These are phyloP conservation scores for Blastocystis sp. DNA, from an alignment of 352 stramenopile genomes.

Conservation along the genomic window DNA sequence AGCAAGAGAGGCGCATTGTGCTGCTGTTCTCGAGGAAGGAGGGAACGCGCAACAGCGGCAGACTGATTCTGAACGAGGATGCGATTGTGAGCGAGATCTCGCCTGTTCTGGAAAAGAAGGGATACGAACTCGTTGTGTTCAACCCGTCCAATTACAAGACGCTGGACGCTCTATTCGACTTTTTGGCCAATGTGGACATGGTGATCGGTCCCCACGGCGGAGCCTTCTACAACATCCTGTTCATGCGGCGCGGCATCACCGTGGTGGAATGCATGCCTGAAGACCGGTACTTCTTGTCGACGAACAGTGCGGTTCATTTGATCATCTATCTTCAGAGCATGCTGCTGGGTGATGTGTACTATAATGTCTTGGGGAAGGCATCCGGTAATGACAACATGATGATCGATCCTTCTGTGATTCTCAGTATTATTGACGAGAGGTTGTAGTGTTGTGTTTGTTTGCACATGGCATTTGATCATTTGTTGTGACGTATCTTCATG, in stretches of 20 bases:
- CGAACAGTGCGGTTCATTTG: slow-evolving; percentile 21
- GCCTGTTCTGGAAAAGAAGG: neutral
- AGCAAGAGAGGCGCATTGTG: slow-evolving; percentile 18
- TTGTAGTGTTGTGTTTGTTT: neutral
- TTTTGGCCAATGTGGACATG: slow-evolving; percentile 63
- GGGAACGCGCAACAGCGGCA: slow-evolving; percentile 41
- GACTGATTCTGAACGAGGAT: slow-evolving; percentile 31
- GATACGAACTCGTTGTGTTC: slow-evolving; percentile 51
- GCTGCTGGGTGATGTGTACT: slow-evolving; percentile 46
- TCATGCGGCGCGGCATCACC: slow-evolving; percentile 42
- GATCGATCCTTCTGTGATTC: neutral
- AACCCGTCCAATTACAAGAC: neutral
- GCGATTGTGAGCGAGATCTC: neutral
- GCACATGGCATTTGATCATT: neutral
- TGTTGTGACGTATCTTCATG: too few relatives aligned
- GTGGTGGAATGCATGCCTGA: slow-evolving; percentile 53
- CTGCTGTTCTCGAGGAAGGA: slow-evolving; percentile 30
- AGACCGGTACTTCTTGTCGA: neutral
- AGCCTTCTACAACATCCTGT: slow-evolving; percentile 64
- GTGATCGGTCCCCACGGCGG: slow-evolving; percentile 49
- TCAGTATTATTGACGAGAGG: neutral
- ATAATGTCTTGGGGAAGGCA: neutral
- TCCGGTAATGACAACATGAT: neutral
- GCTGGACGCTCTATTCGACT: slow-evolving; percentile 24
- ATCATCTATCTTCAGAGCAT: slow-evolving; percentile 46